Evolutionary conservation across 2,329 filamentous ascomycete genomes (phyloP), one percentile per base, ranked within the genome.

Genomic region (Aureobasidium mangrovei): DNA sequence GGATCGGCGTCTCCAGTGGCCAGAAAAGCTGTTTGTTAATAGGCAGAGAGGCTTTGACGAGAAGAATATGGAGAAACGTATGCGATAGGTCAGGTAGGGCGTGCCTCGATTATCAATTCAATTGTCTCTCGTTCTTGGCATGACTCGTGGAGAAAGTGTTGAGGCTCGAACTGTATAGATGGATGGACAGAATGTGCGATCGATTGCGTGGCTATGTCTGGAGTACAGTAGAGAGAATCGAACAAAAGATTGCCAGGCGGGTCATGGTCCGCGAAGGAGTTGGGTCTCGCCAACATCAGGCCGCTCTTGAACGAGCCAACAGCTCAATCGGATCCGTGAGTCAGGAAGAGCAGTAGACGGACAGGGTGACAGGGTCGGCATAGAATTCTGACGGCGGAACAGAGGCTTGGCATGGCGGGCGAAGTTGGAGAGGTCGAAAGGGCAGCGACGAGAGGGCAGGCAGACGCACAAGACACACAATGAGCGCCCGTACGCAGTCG

Each of bases 401-500:
- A 12, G n/a, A 43, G 41, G 12, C 36, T 28, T 52, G 48, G 31
- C 29, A 40, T 36, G 12, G 12, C 12, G 10, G 26, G 33, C 24
- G 38, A 48, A 52, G 12, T 45, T 35, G 6, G 41, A 49, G 28
- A 55, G 43, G 35, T 40, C 29, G 7, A 35, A 35, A 39, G 28
- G 26, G 28, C 31, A 18, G 28, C 43, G 38, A 42, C 53, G 32
- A 47, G 36, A 12, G 43, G 9, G 6, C 10, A 39, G 39, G 5
- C 10, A 52, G 41, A 44, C 41, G 41, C 42, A 47, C 44, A 33
- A 36, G 42, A 35, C 54, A 40, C 35, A 41, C 54, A 46, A 89
- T 88, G 85, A 86, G 76, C 71, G 70, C 85, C 63, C 78, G 79
- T 69, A 72, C 82, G 65, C 81, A 83, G 61, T 75, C 81, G 63